Evolutionary conservation across 2,329 filamentous ascomycete species (phyloP), one percentile per base, ranked within the genome.

Genomic region (Clarireedia homoeocarpa): DNA sequence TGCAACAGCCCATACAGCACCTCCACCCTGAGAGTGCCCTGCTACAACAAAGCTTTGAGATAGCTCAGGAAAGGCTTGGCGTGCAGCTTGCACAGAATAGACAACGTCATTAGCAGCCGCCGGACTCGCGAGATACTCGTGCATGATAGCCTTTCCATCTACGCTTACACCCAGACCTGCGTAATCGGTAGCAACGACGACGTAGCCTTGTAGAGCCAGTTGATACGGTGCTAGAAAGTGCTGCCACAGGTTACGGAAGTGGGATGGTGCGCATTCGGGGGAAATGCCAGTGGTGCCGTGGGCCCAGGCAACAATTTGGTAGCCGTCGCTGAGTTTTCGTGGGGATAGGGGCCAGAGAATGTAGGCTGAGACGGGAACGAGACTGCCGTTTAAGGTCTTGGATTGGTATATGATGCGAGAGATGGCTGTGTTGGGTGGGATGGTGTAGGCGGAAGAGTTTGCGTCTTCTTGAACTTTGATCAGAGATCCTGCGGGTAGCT

Each of bases 1-100:
- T 9, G 71, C 70, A 40, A 67, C 58, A 3, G 64, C 65, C 76
- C 76, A 79, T 0, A 72, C 71, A 0, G 69, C 71, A 1, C 69
- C 70, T 6, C 74, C 76, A 23, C 76, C 77, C 63, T 79, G 74
- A 10, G 71, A 75, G 57, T 77, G 74, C 6, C 76, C 75, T 61
- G 75, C 70, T 24, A 71, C 67, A 15, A 77, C 73, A 54, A 77
- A 80, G 1, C 61, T 66, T 2, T 73, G 62, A 1, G 63, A 62
- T 0, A 72, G 65, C 1, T 74, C 62, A 0, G 72, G 66, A 56
- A 77, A 80, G 0, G 74, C 73, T 12, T 59, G 59, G 14, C 67
- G 69, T 1, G 74, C 74, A 0, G 77, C 76, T 15, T 66, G 53
- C 0, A 77, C 60, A 1, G 74, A 70, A 56, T 76, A 73, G 1